Conservation (phyloP, 768 basidiomycete genomes). For the Kwoniella botswanensis region DNA sequence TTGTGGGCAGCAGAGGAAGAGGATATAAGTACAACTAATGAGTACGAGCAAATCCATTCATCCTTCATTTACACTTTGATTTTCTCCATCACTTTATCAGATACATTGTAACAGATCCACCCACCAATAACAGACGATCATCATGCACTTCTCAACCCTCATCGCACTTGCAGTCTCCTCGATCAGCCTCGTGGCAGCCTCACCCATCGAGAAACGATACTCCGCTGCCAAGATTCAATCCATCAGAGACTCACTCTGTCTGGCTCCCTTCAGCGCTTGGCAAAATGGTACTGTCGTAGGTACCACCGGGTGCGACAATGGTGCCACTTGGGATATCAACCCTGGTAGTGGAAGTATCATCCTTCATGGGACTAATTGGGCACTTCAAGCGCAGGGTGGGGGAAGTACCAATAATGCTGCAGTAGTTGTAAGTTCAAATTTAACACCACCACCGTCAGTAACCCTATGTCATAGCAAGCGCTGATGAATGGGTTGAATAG, state of each 20-base stretch:
- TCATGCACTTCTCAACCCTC: constrained; percentile 8
- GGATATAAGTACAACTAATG: too few species aligned
- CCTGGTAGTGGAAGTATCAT: constrained; percentile 16
- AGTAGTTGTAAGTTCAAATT: constrained; percentile 15
- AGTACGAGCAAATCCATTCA: neutral
- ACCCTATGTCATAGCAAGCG: too few species aligned
- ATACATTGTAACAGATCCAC: too few species aligned
- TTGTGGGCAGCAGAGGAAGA: too few species aligned
- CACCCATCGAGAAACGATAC: constrained; percentile 11
- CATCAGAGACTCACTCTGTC: neutral
- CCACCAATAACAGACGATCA: neutral
- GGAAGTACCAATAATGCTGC: constrained; percentile 14
- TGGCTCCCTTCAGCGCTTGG: constrained; percentile 7
- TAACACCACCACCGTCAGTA: too few species aligned
- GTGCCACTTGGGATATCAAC: constrained; percentile 22
- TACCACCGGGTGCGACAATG: constrained; percentile 2
- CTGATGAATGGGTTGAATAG: neutral
- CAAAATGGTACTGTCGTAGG: constrained; percentile 6
- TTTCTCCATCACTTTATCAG: neutral
- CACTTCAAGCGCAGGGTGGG: constrained; percentile 21
- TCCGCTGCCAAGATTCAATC: constrained; percentile 5
- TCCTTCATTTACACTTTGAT: neutral
- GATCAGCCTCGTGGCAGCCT: constrained; percentile 1
- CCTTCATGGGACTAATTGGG: constrained; percentile 21
- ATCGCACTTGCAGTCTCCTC: neutral